Conservation (phyloP, 768 basidiomycete genomes). For the Leccinum rimulosum region DNA sequence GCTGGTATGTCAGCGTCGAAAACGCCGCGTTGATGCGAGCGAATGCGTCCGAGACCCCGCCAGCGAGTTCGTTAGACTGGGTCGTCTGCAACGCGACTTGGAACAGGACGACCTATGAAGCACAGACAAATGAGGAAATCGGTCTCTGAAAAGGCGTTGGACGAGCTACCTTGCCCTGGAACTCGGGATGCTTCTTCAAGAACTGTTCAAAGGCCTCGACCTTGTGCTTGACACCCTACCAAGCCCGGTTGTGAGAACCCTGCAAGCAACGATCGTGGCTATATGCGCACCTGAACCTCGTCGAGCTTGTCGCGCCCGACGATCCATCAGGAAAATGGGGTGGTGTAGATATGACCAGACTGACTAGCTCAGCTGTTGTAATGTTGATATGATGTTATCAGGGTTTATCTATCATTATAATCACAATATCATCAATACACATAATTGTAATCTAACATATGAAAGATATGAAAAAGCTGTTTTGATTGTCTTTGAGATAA, state of each 20-base stretch:
- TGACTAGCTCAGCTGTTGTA: too few relatives aligned
- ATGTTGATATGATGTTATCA: too few relatives aligned
- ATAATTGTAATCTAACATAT: too few relatives aligned
- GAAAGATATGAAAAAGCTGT: too few relatives aligned
- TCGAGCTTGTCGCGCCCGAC: slow-evolving; percentile 90
- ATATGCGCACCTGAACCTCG: slow-evolving; percentile 58
- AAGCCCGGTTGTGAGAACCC: background rate
- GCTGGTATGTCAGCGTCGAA: slow-evolving; percentile 84
- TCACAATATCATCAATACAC: too few relatives aligned
- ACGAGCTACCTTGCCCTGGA: slow-evolving; percentile 60
- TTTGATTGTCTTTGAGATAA: too few relatives aligned
- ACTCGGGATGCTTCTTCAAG: slow-evolving; percentile 76
- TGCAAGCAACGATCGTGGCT: background rate
- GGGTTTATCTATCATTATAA: too few relatives aligned
- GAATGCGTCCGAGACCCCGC: slow-evolving; percentile 67
- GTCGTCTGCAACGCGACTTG: slow-evolving; percentile 87
- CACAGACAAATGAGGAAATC: background rate
- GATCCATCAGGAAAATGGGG: slow-evolving; percentile 31
- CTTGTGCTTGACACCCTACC: slow-evolving; percentile 75
- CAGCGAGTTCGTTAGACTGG: slow-evolving; percentile 69
- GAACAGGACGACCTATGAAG: slow-evolving; percentile 68
- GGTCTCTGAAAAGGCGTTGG: background rate
- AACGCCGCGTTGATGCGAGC: slow-evolving; percentile 81
- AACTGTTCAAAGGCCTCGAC: slow-evolving; percentile 81
- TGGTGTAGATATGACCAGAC: too few relatives aligned